Percentiles rank a stretch among this genome's conserved stretches.
Evolutionary conservation across 73 alveolate genomes (phyloP).

Genomic region (Blepharisma japonicum): DNA sequence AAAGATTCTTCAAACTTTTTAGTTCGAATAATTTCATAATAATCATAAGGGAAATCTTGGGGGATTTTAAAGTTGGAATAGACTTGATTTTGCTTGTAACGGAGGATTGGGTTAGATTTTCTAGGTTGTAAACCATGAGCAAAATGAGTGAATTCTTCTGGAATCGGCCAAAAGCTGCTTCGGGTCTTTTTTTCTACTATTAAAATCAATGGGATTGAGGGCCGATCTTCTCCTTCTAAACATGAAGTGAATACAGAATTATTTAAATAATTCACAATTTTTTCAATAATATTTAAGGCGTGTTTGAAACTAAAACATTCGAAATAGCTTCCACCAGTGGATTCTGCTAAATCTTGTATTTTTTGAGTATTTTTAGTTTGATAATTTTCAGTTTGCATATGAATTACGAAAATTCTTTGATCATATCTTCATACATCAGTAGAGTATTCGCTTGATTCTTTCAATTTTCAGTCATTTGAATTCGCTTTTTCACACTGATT

Average conservation of each 20-base stretch:
- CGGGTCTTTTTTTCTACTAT: neutral
- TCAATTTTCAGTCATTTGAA: neutral
- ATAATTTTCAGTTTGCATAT: constrained; percentile 15
- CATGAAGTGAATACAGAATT: constrained; percentile 4
- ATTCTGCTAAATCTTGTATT: constrained; percentile 8
- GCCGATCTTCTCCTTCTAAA: neutral
- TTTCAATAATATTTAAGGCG: constrained; percentile 4
- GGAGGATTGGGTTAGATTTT: neutral
- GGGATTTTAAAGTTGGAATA: constrained; percentile 19
- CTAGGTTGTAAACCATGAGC: constrained; percentile 1
- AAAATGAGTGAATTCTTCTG: constrained; percentile 12
- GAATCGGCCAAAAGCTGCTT: constrained; percentile 27
- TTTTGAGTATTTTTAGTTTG: neutral
- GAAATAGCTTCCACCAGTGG: constrained; percentile 1
- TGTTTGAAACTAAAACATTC: neutral
- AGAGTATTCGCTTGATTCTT: neutral
- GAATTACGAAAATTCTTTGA: neutral
- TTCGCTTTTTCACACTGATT: neutral
- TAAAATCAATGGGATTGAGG: constrained; percentile 13
- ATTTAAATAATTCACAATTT: neutral
- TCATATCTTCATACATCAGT: constrained; percentile 23
- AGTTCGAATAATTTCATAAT: constrained; percentile 3
- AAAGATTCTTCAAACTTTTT: constrained; percentile 16
- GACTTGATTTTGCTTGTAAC: neutral
- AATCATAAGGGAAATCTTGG: constrained; percentile 22